phyloP scores from a whole-genome alignment of 2,329 filamentous ascomycete genomes.

The Ophiostoma angusticollis region DNA sequence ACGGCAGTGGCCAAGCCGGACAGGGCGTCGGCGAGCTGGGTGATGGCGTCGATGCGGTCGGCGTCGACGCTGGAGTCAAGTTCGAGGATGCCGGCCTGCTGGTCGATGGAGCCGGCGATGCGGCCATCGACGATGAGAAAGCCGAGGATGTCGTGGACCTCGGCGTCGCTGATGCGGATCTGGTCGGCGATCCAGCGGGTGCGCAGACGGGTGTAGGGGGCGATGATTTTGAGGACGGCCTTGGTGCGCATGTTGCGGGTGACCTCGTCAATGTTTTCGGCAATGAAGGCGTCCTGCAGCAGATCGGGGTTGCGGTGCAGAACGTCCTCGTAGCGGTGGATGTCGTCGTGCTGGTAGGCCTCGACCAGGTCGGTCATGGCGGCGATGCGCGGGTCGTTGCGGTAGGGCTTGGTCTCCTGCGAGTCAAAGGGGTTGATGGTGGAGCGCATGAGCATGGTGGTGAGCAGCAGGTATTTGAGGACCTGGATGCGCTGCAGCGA shows the following conservation, averaged over 20 bases:
- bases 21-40: conserved; percentile 59
- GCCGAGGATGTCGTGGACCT: conserved; percentile 91
- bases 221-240: conserved; percentile 82
- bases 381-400: conserved; percentile 83
- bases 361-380: conserved; percentile 97
- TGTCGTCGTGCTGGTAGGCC: conserved; percentile 90
- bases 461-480: conserved; percentile 88
- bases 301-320: conserved; percentile 81
- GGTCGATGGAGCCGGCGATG: conserved; percentile 78
- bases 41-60: conserved; percentile 60
- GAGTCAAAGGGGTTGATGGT: conserved; percentile 98
- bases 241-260: conserved; percentile 97
- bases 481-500: conserved; percentile 94
- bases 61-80: conserved; percentile 60
- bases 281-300: conserved; percentile 85
- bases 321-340: conserved; percentile 80
- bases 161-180: conserved; percentile 69
- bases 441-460: conserved; percentile 97
- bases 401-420: conserved; percentile 97
- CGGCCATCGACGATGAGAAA: conserved; percentile 87
- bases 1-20: conserved; percentile 56
- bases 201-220: conserved; percentile 87
- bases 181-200: conserved; percentile 77
- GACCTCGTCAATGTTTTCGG: conserved; percentile 97
- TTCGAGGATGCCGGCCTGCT: conserved; percentile 71